These are phyloP conservation scores for Phaeotremella fagi DNA, from an alignment of 768 basidiomycete genomes.

Conservation along the genomic window DNA sequence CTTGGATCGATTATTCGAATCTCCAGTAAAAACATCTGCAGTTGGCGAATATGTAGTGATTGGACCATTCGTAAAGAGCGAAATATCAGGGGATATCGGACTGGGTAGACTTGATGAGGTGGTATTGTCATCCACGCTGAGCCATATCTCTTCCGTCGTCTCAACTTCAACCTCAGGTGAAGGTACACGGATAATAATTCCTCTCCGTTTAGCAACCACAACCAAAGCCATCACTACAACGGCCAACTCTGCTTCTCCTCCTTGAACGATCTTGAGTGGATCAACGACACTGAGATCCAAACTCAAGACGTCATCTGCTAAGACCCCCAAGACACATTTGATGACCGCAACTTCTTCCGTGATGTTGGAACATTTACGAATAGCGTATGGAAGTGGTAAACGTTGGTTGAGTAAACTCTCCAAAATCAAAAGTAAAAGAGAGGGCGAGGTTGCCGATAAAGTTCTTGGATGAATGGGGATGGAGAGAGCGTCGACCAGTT, in stretches of 20 bases:
- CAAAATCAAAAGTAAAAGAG: constrained; percentile 16
- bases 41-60: background rate
- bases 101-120: background rate
- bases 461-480: constrained; percentile 19
- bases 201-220: constrained; percentile 21
- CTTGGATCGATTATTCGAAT: too few relatives aligned
- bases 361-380: constrained; percentile 4
- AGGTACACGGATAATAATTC: constrained; percentile 1
- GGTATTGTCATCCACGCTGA: too few relatives aligned
- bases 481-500: constrained; percentile 3
- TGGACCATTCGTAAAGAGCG: background rate
- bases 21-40: background rate
- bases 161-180: too few relatives aligned
- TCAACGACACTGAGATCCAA: constrained; percentile 23
- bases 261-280: constrained; percentile 11
- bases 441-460: constrained; percentile 11
- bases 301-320: constrained; percentile 19
- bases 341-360: constrained; percentile 14
- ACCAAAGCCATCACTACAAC: constrained; percentile 25
- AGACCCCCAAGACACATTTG: constrained; percentile 23
- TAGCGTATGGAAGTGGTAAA: constrained; percentile 5
- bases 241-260: constrained; percentile 11
- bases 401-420: constrained; percentile 8
- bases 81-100: constrained; percentile 8
- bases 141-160: too few relatives aligned